These are phyloP conservation scores for Pyrenochaeta sp. DNA, from an alignment of 2,329 filamentous ascomycete genomes.

Conservation along the genomic window DNA sequence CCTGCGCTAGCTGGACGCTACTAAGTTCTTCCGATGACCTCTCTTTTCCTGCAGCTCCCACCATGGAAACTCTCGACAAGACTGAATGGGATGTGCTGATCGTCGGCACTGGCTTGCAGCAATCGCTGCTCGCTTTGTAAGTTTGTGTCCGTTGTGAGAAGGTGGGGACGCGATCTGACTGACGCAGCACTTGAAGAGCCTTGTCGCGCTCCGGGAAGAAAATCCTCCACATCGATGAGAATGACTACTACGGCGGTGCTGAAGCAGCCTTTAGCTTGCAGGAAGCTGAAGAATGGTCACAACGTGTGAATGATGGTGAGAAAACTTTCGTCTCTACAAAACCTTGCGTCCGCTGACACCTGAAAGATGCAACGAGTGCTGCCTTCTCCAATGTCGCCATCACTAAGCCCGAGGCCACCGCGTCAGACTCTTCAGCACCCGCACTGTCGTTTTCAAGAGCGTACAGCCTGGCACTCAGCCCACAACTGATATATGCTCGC, in stretches of 20 bases:
- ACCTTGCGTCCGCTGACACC: constrained; percentile 12
- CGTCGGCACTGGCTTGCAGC: constrained; percentile 61
- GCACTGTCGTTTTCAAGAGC: constrained; percentile 71
- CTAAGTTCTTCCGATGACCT: constrained; percentile 29
- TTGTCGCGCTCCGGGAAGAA: constrained; percentile 92
- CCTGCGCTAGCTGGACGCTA: constrained; percentile 33
- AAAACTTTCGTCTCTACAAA: background rate
- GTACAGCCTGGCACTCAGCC: constrained; percentile 84
- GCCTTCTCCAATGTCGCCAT: constrained; percentile 46
- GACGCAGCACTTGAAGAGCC: constrained; percentile 77
- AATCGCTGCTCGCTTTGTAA: constrained; percentile 64
- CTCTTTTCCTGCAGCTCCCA: constrained; percentile 29
- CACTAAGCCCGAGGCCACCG: constrained; percentile 31
- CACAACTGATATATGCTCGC: constrained; percentile 84
- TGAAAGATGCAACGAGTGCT: constrained; percentile 23
- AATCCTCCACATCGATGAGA: constrained; percentile 86
- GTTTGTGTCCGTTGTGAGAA: constrained; percentile 36
- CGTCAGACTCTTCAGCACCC: constrained; percentile 28
- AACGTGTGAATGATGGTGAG: constrained; percentile 51
- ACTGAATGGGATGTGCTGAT: constrained; percentile 63
- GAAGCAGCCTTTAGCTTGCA: constrained; percentile 87
- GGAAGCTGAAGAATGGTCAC: constrained; percentile 80
- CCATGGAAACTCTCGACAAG: constrained; percentile 60
- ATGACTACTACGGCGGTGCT: constrained; percentile 85
- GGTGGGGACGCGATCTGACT: constrained; percentile 68